Conservation (phyloP, 2,329 filamentous ascomycete species). For the Ampelomyces quisqualis region DNA sequence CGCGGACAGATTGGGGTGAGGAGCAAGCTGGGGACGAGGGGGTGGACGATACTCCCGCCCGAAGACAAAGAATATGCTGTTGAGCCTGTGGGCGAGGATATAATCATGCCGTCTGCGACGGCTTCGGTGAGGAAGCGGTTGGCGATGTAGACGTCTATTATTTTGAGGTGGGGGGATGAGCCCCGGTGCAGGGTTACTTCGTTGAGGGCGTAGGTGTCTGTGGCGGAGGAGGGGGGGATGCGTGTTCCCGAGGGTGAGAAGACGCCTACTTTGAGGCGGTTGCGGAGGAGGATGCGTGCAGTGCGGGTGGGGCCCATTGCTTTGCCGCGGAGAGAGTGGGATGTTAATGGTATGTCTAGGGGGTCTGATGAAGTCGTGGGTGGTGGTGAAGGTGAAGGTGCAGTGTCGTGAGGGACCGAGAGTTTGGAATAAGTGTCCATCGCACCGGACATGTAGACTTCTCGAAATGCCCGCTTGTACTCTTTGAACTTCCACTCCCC, state of each 20-base stretch:
- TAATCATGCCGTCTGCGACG: conserved; percentile 90
- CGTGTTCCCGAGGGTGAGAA: conserved; percentile 67
- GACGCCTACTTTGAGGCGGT: conserved; percentile 82
- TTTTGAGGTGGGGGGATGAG: conserved; percentile 82
- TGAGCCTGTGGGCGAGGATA: conserved; percentile 90
- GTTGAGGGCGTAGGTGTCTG: conserved; percentile 79
- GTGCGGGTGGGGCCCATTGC: conserved; percentile 73
- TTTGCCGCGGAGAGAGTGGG: conserved; percentile 76
- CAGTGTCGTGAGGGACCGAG: conserved; percentile 70
- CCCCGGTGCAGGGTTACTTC: conserved; percentile 93
- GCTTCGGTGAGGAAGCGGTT: conserved; percentile 89
- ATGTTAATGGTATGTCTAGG: conserved; percentile 46
- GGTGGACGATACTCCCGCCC: conserved; percentile 91
- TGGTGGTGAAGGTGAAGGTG: conserved; percentile 62
- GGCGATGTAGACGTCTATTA: conserved; percentile 89
- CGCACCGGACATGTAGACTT: conserved; percentile 83
- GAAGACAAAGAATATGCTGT: conserved; percentile 94
- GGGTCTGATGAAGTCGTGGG: conserved; percentile 63
- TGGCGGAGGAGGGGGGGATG: conserved; percentile 36
- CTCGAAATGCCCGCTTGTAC: conserved; percentile 86
- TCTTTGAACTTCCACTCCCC: conserved; percentile 96
- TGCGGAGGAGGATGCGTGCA: conserved; percentile 81
- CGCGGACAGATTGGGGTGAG: conserved; percentile 93
- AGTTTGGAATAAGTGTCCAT: conserved; percentile 55
- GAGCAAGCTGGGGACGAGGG: conserved; percentile 81